phyloP scores from a whole-genome alignment of 345 rosid species.

The Corchorus capsularis region DNA sequence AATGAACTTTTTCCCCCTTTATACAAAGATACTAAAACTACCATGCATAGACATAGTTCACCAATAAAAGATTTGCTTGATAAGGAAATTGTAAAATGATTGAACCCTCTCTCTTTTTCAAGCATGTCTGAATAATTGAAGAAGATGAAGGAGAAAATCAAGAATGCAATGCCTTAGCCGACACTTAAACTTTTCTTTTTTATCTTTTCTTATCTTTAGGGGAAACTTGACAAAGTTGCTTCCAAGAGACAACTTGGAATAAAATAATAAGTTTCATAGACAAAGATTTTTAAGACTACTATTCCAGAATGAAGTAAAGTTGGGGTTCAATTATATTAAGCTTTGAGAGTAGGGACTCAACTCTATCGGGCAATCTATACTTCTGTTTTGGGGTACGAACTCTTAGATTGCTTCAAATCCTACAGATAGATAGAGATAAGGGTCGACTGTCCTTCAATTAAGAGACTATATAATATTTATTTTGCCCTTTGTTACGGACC shows the following conservation, averaged over 20 bases:
- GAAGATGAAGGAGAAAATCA: not conserved
- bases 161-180: not conserved
- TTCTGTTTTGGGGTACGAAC: not conserved
- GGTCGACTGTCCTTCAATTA: not conserved
- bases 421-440: not conserved
- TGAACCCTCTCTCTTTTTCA: not conserved
- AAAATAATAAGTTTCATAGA: constrained; percentile 3
- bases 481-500: not conserved
- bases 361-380: not conserved
- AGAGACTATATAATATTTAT: not conserved
- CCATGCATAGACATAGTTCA: too few relatives aligned
- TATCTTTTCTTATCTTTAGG: not conserved
- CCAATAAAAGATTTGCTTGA: not conserved
- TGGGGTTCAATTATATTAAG: not conserved
- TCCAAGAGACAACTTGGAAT: constrained; percentile 14
- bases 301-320: not conserved
- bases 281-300: not conserved
- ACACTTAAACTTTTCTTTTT: not conserved
- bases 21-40: too few relatives aligned
- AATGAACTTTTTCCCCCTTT: not conserved
- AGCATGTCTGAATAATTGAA: not conserved
- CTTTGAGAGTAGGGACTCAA: not conserved
- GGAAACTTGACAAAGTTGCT: not conserved
- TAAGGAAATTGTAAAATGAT: not conserved
- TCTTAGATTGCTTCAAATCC: not conserved